Evolutionary conservation across 192 early-diverging fungal species (phyloP).

Genomic region (Backusella liffmaniae): DNA sequence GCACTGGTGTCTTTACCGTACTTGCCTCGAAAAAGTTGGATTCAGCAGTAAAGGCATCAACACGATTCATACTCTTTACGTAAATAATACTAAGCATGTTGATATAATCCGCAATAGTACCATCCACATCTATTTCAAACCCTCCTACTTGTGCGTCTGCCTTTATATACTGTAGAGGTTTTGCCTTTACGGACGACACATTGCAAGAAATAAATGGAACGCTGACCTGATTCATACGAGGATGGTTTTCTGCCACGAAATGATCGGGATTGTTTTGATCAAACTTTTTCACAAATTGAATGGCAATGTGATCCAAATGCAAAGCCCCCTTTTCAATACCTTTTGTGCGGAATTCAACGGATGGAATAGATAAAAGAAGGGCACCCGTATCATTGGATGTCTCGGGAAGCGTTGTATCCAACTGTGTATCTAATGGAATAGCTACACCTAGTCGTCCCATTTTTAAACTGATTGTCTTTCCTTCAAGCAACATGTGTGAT

Average conservation of each 20-base stretch:
- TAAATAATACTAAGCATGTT: constrained; percentile 65
- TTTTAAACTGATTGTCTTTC: constrained; percentile 47
- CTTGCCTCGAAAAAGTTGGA: not conserved
- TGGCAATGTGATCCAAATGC: constrained; percentile 52
- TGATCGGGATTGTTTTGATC: constrained; percentile 59
- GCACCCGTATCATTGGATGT: constrained; percentile 40
- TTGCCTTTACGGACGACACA: constrained; percentile 40
- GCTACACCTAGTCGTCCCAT: constrained; percentile 60
- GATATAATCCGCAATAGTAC: constrained; percentile 62
- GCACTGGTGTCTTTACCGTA: not conserved
- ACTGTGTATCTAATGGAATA: constrained; percentile 52
- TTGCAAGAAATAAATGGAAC: constrained; percentile 55
- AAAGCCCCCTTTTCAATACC: constrained; percentile 56
- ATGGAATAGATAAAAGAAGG: constrained; percentile 59
- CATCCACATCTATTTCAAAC: constrained; percentile 72
- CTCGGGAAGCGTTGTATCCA: not conserved
- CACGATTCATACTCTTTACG: constrained; percentile 53
- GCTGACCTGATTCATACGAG: constrained; percentile 51
- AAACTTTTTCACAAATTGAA: constrained; percentile 70
- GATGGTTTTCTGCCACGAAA: constrained; percentile 51
- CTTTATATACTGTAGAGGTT: constrained; percentile 36
- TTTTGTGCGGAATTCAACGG: constrained; percentile 58
- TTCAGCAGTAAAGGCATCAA: constrained; percentile 49
- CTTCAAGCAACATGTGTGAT: constrained; percentile 53
- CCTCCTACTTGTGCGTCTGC: constrained; percentile 64